Evolutionary conservation across 805 yeast species (phyloP).

Genomic region (Saccharomycopsis selenospora): DNA sequence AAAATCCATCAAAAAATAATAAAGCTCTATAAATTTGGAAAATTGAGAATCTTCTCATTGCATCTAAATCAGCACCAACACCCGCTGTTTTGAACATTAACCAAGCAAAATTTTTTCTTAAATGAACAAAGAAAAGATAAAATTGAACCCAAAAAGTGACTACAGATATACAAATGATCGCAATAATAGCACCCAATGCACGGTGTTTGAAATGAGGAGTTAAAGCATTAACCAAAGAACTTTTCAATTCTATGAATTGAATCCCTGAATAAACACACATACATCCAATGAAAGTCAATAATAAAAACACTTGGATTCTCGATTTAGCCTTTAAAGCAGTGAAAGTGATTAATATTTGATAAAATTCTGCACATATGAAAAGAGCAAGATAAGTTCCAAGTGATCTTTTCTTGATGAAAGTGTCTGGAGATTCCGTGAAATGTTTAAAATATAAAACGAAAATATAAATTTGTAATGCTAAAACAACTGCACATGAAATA

Average conservation of each 20-base stretch:
- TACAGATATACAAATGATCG: conserved; percentile 31
- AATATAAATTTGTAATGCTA: conserved; percentile 32
- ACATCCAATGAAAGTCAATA: conserved; percentile 32
- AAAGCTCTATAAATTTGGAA: conserved; percentile 33
- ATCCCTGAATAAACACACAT: conserved; percentile 38
- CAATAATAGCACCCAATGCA: conserved; percentile 32
- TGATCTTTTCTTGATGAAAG: conserved; percentile 22
- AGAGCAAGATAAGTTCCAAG: conserved; percentile 29
- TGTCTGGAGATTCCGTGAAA: conserved; percentile 17
- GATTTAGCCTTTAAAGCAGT: conserved; percentile 31
- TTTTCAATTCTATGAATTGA: conserved; percentile 31
- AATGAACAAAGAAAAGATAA: conserved; percentile 26
- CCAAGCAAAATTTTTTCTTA: conserved; percentile 33
- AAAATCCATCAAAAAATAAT: conserved; percentile 30
- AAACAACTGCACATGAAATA: conserved; percentile 29
- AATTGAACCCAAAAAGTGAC: conserved; percentile 30
- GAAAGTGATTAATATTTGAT: conserved; percentile 31
- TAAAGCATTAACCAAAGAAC: conserved; percentile 22
- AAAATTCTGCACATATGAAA: conserved; percentile 36
- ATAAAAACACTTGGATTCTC: conserved; percentile 30
- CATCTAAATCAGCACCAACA: conserved; percentile 33
- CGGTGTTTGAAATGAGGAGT: conserved; percentile 27
- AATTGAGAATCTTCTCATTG: conserved; percentile 28
- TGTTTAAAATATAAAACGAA: conserved; percentile 33
- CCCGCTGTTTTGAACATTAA: conserved; percentile 35